Evolutionary conservation across 179 eudicot species (phyloP).

Genomic region (Actinidia polygama): DNA sequence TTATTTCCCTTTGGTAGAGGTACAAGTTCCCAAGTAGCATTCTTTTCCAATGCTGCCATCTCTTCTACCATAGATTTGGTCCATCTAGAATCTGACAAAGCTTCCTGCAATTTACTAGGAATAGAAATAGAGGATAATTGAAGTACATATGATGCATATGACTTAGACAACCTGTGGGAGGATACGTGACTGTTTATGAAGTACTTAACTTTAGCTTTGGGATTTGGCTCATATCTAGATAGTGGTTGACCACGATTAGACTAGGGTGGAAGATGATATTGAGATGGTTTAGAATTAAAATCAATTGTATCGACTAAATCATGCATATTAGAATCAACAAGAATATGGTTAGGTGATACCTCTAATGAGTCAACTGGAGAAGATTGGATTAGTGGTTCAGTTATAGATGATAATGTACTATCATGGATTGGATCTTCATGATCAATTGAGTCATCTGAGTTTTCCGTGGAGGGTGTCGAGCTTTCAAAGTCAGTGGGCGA

Average conservation of each 20-base stretch:
- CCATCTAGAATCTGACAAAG: background rate
- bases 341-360: background rate
- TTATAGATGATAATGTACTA: background rate
- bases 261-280: constrained; percentile 2
- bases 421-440: background rate
- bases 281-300: background rate
- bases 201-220: background rate
- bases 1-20: too few relatives aligned
- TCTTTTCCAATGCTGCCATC: too few relatives aligned
- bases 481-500: background rate
- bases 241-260: constrained; percentile 3
- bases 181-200: background rate
- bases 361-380: background rate
- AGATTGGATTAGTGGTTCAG: background rate
- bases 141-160: constrained; percentile 2
- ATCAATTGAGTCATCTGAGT: background rate
- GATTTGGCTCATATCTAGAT: background rate
- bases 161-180: background rate
- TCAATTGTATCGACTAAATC: background rate
- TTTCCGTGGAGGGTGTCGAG: background rate
- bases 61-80: background rate
- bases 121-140: background rate
- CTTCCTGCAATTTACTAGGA: constrained; percentile 1
- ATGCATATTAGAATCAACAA: background rate
- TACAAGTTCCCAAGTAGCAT: too few relatives aligned